Evolutionary conservation across 2,329 filamentous ascomycete genomes (phyloP).

Genomic region (Pseudopyricularia javanii): DNA sequence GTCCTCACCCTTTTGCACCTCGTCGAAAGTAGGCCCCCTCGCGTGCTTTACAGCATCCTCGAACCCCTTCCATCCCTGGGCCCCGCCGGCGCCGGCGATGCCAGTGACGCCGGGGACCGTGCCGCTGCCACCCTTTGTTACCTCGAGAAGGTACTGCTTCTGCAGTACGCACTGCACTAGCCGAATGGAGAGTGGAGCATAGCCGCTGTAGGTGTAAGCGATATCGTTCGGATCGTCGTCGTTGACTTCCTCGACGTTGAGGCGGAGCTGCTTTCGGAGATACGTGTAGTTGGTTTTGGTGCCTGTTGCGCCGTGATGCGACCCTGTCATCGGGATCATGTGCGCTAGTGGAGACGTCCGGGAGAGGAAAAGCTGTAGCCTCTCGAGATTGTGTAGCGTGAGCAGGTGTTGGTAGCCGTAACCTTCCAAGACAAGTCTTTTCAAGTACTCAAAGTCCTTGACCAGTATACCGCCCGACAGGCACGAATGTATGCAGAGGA

Average conservation of each 20-base stretch:
- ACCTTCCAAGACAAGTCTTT: conserved; percentile 74
- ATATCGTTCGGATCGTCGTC: conserved; percentile 91
- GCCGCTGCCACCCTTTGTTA: conserved; percentile 49
- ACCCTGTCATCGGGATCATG: conserved; percentile 56
- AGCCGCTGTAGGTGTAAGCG: conserved; percentile 96
- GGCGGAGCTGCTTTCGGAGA: conserved; percentile 69
- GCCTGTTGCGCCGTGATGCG: conserved; percentile 31
- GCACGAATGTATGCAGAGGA: conserved; percentile 85
- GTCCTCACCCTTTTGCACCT: conserved; percentile 83
- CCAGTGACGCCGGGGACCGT: conserved; percentile 16
- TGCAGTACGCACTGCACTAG: conserved; percentile 88
- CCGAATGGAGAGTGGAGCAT: conserved; percentile 82
- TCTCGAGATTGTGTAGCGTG: conserved; percentile 79
- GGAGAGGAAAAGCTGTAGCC: conserved; percentile 73
- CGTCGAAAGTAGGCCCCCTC: conserved; percentile 79
- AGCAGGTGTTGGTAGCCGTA: conserved; percentile 93
- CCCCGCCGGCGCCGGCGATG: conserved; percentile 35
- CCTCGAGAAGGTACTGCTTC: conserved; percentile 67
- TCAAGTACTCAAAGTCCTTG: conserved; percentile 82
- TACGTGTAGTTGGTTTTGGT: conserved; percentile 84
- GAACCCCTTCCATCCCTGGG: conserved; percentile 84
- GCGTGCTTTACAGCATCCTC: conserved; percentile 85
- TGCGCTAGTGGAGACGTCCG: conserved; percentile 66
- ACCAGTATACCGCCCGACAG: conserved; percentile 79
- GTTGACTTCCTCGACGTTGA: conserved; percentile 94